Evolutionary conservation across 495 filamentous ascomycete genomes (phyloP).

Genomic region (Eremomyces bilateralis): DNA sequence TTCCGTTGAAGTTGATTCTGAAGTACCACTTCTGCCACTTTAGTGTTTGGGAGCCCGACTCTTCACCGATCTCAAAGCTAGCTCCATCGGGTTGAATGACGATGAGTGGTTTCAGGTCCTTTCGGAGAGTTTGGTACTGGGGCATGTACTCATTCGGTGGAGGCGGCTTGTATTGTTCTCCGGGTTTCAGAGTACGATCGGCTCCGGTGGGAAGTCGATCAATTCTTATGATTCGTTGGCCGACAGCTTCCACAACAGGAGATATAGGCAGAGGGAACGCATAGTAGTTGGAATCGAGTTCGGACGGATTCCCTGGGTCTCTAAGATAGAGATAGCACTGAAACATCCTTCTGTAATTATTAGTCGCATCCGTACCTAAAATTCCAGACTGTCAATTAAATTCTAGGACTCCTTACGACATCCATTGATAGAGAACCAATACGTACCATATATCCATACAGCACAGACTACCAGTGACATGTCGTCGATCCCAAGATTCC

Average conservation of each 20-base stretch:
- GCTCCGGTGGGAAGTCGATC: constrained; percentile 2
- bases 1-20: constrained; percentile 17
- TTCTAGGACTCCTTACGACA: constrained; percentile 6
- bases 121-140: constrained; percentile 1
- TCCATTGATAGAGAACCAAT: constrained; percentile 5
- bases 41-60: constrained; percentile 6
- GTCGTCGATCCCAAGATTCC: constrained; percentile 4
- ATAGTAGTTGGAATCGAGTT: constrained; percentile 6
- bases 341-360: constrained; percentile 4
- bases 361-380: constrained; percentile 4
- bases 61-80: constrained; percentile 12
- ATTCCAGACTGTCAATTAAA: constrained; percentile 4
- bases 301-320: too few relatives aligned
- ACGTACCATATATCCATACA: constrained; percentile 9
- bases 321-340: not conserved
- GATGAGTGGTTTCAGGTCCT: constrained; percentile 12
- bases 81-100: constrained; percentile 16
- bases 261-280: constrained; percentile 7
- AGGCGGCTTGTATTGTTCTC: constrained; percentile 2
- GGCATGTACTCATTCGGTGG: constrained; percentile 9
- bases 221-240: constrained; percentile 4
- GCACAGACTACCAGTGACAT: constrained; percentile 4
- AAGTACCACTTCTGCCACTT: constrained; percentile 22
- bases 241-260: constrained; percentile 5
- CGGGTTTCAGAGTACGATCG: constrained; percentile 1